Base-by-base conservation (phyloP, 306 rosid genomes). In the Vigna nakashimae region DNA sequence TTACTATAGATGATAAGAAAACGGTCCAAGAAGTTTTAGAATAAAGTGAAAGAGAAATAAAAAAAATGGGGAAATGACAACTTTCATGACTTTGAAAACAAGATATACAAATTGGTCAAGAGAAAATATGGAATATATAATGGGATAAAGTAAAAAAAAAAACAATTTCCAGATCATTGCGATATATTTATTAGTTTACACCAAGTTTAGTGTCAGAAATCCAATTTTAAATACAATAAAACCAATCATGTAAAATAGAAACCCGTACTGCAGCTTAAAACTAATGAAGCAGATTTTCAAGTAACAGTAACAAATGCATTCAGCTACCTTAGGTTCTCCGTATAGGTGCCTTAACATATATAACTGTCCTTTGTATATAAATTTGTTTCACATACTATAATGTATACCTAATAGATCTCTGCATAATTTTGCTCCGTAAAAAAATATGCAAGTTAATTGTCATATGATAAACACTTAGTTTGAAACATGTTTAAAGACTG, bases 51-150 rank as follows among this genome's bases (percentile, higher is more conserved):
- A 45, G 69, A 40, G 30, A 74, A 7, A 34, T 5, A 10, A 9
- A 24, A 17, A 17, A 56, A 1, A 45, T 20, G 3, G 40, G 40
- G 50, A 26, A 43, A 16, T 16, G 20, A 28, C 30, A 74, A 43
- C 30, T 74, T 60, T 48, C 38, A 28, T n/a, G 43, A 40, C 67
- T 38, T 73, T 38, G 55, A 60, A 74, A 40, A 5, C 22, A 60
- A 15, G 45, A 60, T 42, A 42, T 9, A 43, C 9, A 22, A 57
- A 40, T 24, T 40, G 10, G 43, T 14, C 8, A 22, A 38, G 18
- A 40, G 42, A 42, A 24, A 49, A 49, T 26, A 57, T 24, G 8
- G 67, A 55, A 56, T 0, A 42, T 2, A 43, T 32, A 17, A 57
- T 22, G 15, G 67, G 13, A 22, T 16, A 38, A 55, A 56, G 52